Evolutionary conservation across 2,329 filamentous ascomycete genomes (phyloP), one percentile per base, ranked within the genome.

Genomic region (Fonsecaea multimorphosa): DNA sequence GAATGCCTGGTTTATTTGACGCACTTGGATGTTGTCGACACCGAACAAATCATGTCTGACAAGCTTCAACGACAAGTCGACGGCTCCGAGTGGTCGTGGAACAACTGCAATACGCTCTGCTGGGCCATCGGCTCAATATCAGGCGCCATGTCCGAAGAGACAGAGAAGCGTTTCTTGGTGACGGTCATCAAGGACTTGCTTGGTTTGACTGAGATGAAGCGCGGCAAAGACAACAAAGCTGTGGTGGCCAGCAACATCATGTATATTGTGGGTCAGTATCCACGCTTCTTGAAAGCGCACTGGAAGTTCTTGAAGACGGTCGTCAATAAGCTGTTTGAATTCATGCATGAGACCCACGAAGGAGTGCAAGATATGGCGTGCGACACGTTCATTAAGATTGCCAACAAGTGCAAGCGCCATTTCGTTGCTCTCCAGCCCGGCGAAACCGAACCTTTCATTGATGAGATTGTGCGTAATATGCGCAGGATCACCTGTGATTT

Each of bases 281-380:
- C 95, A 40, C 91, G 95, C 22, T 99, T 99, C 82, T 83, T 99
- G 74, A 99, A 99, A 83, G 95, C 95, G 1, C 95, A 99, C 79
- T 99, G 95, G 95, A 99, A 99, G 78, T 99, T 99, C 81, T 84
- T 99, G 63, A 99, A 99, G 87, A 99, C 95, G 1, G 95, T 99
- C 19, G 95, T 99, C 75, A 99, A 99, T 82, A 99, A 99, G 83
- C 86, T 99, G 4, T 99, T 99, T 75, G 95, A 99, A 81, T 99
- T 99, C 77, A 99, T 99, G 95, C 95, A 99, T 78, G 95, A 99
- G 80, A 98, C 95, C 0, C 95, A 99, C 75, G 95, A 99, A 83
- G 95, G 91, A 83, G 95, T 99, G 29, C 96, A 99, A 80, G 95
- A 99, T 80, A 99, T 99, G 96, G 95, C 95, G 74, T 99, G 95